Percentiles rank a stretch among this genome's conserved stretches.
Conservation (phyloP, 352 stramenopile species). For the Phytophthora hibernalis region DNA sequence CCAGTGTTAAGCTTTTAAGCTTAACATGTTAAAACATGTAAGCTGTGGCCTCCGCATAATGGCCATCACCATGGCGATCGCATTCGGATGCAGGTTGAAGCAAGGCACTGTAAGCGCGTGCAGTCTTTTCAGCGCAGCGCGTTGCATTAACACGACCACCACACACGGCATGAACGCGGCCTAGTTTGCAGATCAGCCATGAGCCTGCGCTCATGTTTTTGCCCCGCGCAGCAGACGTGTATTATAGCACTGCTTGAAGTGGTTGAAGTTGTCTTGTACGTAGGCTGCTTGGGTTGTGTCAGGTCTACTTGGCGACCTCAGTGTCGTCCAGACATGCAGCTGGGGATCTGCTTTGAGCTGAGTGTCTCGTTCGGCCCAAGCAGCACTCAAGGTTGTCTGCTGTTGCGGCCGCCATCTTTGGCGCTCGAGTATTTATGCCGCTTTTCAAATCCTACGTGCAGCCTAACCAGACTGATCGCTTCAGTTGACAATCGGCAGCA, state of each 20-base stretch:
- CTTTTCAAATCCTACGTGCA: slow-evolving; percentile 32
- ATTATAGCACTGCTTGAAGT: not conserved
- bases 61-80: not conserved
- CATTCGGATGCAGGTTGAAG: slow-evolving; percentile 12
- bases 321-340: slow-evolving; percentile 28
- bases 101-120: slow-evolving; percentile 12
- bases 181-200: slow-evolving; percentile 18
- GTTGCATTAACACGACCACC: slow-evolving; percentile 10
- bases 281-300: slow-evolving; percentile 19
- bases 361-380: slow-evolving; percentile 20
- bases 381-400: slow-evolving; percentile 13
- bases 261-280: slow-evolving; percentile 23
- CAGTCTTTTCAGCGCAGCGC: not conserved
- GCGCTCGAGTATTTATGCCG: slow-evolving; percentile 33
- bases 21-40: too few species aligned
- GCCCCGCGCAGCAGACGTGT: not conserved
- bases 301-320: slow-evolving; percentile 20
- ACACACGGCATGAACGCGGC: not conserved
- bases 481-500: slow-evolving; percentile 9
- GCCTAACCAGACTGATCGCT: slow-evolving; percentile 20
- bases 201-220: slow-evolving; percentile 23
- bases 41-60: too few species aligned
- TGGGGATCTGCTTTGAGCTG: slow-evolving; percentile 21
- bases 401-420: slow-evolving; percentile 17
- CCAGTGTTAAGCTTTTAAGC: too few species aligned